Evolutionary conservation across 495 filamentous ascomycete genomes (phyloP).

Genomic region (Lasiosphaeria ovina): DNA sequence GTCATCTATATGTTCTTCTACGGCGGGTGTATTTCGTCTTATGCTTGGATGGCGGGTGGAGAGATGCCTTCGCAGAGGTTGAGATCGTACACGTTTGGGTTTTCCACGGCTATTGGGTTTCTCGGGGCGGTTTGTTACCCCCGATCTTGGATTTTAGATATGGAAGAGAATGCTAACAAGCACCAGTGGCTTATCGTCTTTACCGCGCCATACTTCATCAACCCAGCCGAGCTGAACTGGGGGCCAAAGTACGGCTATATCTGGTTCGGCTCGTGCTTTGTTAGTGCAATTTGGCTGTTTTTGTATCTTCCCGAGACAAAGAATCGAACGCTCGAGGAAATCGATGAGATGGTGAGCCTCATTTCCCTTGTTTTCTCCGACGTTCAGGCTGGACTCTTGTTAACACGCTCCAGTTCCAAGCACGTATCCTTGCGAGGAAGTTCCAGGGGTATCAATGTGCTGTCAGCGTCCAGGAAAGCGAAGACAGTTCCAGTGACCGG

Average conservation of each 20-base stretch:
- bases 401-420: no score
- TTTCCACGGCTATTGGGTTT: constrained; percentile 45
- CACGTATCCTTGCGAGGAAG: no score
- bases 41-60: constrained; percentile 49
- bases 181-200: constrained; percentile 47
- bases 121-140: constrained; percentile 13
- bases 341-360: constrained; percentile 57
- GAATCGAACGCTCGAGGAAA: constrained; percentile 51
- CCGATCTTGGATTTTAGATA: not conserved
- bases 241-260: constrained; percentile 45
- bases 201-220: constrained; percentile 58
- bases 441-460: no score
- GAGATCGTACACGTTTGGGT: constrained; percentile 49
- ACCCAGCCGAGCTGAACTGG: constrained; percentile 47
- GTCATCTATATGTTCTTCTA: constrained; percentile 26
- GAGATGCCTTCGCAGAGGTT: constrained; percentile 48
- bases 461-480: no score
- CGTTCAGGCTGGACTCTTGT: no score
- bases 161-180: not conserved
- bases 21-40: constrained; percentile 34
- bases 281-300: constrained; percentile 44
- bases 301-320: constrained; percentile 53
- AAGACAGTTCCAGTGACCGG: no score
- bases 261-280: constrained; percentile 34
- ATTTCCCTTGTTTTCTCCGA: no score